Base-by-base conservation (phyloP, 768 basidiomycete genomes). In the Polyporus arcularius region DNA sequence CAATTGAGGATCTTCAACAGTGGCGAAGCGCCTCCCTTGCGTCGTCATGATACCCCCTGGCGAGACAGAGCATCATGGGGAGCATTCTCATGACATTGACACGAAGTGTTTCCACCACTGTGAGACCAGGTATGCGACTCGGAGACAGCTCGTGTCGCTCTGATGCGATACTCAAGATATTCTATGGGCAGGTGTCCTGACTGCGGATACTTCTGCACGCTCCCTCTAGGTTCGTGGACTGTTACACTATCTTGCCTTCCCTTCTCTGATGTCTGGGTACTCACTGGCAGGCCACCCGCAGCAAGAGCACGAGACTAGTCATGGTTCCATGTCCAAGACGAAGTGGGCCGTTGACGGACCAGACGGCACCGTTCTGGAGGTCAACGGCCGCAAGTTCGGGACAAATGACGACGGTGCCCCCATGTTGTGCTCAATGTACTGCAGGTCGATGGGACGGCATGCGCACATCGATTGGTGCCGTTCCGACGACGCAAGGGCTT, bases 291-390 rank as follows among this genome's bases (percentile, higher is more conserved):
- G 82, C 0, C 86, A 88, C 58, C 57, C 82, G 0, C 85, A 87
- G 58, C 76, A 80, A 62, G 82, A 85, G 47, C 86, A 88, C 41
- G 85, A 86, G 46, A 88, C 86, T 0, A 76, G 76, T 15, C 86
- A 88, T 58, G 87, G 86, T 5, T 85, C 84, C 1, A 87, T 87
- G 85, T 81, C 83, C 0, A 76, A 73, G 57, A 81, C 83, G 0
- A 75, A 76, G 43, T 88, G 87, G 87, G 74, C 80, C 0, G 67
- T 86, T 4, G 83, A 86, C 54, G 82, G 80, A 0, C 77, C 79
- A 1, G 80, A 84, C 8, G 82, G 78, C 16, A 76, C 74, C 2
- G 69, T 73, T 1, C 57, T 86, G 0, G 87, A 87, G 62, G 71
- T 86, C 3, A 78, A 81, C 58, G 85, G 86, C 3, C 79, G 79